Evolutionary conservation across 2,329 filamentous ascomycete genomes (phyloP), one percentile per base, ranked within the genome.

Genomic region (Nigrograna mackinnonii): DNA sequence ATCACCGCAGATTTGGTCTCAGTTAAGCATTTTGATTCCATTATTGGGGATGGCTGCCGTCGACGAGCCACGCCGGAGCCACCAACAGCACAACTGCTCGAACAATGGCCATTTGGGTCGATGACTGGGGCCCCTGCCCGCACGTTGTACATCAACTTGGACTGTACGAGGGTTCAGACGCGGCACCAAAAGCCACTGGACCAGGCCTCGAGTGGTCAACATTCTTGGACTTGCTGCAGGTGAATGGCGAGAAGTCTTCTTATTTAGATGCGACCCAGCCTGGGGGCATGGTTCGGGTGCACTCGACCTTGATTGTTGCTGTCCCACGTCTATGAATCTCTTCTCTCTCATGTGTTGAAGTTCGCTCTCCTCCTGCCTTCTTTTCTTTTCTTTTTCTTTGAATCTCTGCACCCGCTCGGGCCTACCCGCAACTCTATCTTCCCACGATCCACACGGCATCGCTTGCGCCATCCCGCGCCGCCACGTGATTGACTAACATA

Each of bases 221-320:
- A 39, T 13, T 19, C 31, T 22, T 11, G 39, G 17, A 37, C n/a
- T n/a, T 36, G 28, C 41, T 46, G 47, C 44, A 47, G 28, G 37
- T 35, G 19, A n/a, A 40, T 39, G 26, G 19, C 40, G 26, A 47
- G n/a, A 42, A 20, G 12, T 18, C 34, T 38, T 45, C 36, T 46
- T 56, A 56, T 54, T 47, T 47, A 49, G 40, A 47, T 41, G 37
- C 44, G 33, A 28, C 46, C 53, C 50, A 44, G 39, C 41, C 32
- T 37, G n/a, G n/a, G n/a, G n/a, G n/a, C n/a, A n/a, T n/a, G n/a
- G n/a, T n/a, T n/a, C n/a, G n/a, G n/a, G n/a, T n/a, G n/a, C n/a
- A n/a, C n/a, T n/a, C n/a, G n/a, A n/a, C n/a, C n/a, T n/a, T n/a
- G n/a, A n/a, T n/a, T n/a, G n/a, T n/a, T n/a, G n/a, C n/a, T n/a